Percentiles rank a stretch among this genome's conserved stretches.
phyloP scores from a whole-genome alignment of 495 filamentous ascomycete genomes.

The Chaetomium tenue region DNA sequence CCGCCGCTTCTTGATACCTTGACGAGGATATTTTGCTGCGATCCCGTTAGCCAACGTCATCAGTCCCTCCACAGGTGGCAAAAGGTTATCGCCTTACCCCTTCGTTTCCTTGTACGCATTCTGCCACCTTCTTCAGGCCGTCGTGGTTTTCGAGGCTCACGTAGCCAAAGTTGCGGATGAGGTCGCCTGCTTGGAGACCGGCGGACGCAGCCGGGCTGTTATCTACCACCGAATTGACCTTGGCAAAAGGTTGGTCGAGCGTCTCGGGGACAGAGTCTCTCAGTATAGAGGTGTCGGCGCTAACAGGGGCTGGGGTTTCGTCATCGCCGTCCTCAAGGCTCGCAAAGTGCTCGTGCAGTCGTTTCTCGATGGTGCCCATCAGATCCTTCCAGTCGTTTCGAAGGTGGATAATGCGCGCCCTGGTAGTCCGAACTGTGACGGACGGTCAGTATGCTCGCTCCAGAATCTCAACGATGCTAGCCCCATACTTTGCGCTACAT shows the following conservation, averaged over 20 bases:
- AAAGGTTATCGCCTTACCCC: slow-evolving; percentile 60
- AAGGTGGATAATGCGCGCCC: slow-evolving; percentile 83
- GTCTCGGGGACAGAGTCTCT: slow-evolving; percentile 42
- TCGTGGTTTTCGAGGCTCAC: slow-evolving; percentile 83
- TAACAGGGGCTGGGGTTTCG: background rate
- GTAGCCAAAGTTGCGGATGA: slow-evolving; percentile 77
- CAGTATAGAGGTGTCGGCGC: slow-evolving; percentile 20
- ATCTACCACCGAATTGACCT: slow-evolving; percentile 76
- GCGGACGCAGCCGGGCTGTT: slow-evolving; percentile 81
- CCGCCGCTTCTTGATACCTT: slow-evolving; percentile 59
- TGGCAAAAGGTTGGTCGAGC: slow-evolving; percentile 77
- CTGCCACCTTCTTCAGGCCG: slow-evolving; percentile 75
- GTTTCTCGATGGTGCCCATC: slow-evolving; percentile 77
- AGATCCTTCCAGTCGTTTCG: slow-evolving; percentile 91
- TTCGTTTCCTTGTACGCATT: slow-evolving; percentile 83
- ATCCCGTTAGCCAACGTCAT: slow-evolving; percentile 18
- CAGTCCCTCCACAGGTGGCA: background rate
- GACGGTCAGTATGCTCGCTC: slow-evolving; percentile 23
- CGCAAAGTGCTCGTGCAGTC: slow-evolving; percentile 77
- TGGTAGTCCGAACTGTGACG: slow-evolving; percentile 75
- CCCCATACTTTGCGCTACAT: slow-evolving; percentile 84
- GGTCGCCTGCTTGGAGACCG: slow-evolving; percentile 80
- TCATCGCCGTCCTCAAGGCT: slow-evolving; percentile 42
- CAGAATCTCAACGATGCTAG: background rate
- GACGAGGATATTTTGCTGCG: slow-evolving; percentile 65